Percentiles rank a stretch among this genome's conserved stretches.
Conservation (phyloP, 352 stramenopile species). For the Phytophthora aleatoria region DNA sequence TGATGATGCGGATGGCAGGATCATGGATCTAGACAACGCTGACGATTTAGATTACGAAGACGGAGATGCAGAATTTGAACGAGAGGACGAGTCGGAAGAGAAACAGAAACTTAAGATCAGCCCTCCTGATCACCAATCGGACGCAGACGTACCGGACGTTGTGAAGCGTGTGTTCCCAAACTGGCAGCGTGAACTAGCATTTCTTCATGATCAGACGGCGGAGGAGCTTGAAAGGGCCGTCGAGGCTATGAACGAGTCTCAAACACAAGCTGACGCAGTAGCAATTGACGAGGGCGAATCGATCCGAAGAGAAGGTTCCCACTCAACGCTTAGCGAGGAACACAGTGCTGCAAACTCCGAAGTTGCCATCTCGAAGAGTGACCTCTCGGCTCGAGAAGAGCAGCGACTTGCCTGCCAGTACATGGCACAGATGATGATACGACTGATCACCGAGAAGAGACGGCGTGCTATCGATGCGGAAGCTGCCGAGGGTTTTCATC, state of each 20-base stretch:
- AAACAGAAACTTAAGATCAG: constrained; percentile 1
- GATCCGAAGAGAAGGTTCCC: constrained; percentile 2
- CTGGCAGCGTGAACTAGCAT: constrained; percentile 52
- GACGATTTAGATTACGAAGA: constrained; percentile 9
- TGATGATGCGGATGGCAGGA: constrained; percentile 5
- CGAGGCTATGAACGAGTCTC: constrained; percentile 19
- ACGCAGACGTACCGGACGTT: constrained; percentile 29
- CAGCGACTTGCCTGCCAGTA: constrained; percentile 32
- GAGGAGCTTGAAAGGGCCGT: constrained; percentile 37
- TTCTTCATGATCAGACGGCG: constrained; percentile 40
- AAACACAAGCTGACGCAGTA: constrained; percentile 2
- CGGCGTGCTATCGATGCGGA: background rate
- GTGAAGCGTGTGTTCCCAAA: constrained; percentile 57
- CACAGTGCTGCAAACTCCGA: background rate
- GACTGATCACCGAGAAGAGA: constrained; percentile 29
- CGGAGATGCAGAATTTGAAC: constrained; percentile 8
- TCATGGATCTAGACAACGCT: constrained; percentile 7
- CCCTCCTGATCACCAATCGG: background rate
- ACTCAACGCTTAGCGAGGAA: background rate
- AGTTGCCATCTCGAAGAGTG: background rate
- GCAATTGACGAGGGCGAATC: background rate
- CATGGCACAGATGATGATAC: constrained; percentile 34
- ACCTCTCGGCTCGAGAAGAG: constrained; percentile 7
- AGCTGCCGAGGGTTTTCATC: background rate
- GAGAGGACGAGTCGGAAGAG: constrained; percentile 12